These are phyloP conservation scores for Calocybe gangraenosa DNA, from an alignment of 768 basidiomycete species.

Conservation along the genomic window DNA sequence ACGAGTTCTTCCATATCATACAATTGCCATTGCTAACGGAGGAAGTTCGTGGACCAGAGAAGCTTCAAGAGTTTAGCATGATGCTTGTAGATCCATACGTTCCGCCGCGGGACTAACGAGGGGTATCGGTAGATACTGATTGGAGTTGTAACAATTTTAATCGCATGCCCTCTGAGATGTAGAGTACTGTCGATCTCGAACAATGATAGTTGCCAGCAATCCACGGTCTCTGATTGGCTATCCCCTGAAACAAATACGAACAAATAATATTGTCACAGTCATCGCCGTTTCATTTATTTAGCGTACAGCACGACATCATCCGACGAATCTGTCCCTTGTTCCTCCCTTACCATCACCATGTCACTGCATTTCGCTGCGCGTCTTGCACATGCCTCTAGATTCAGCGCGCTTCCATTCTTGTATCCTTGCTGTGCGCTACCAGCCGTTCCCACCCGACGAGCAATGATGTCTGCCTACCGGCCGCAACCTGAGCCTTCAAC, in stretches of 20 bases:
- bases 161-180: no score
- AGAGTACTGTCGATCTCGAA: no score
- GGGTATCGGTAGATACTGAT: background rate
- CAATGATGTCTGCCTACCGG: constrained; percentile 66
- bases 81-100: constrained; percentile 84
- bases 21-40: constrained; percentile 92
- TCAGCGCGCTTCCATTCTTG: constrained; percentile 26
- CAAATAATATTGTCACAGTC: constrained; percentile 17
- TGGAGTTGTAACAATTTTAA: no score
- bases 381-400: constrained; percentile 26
- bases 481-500: constrained; percentile 21
- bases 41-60: constrained; percentile 94
- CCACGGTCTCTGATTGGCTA: constrained; percentile 16
- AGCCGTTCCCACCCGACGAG: constrained; percentile 42
- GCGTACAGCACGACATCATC: no score
- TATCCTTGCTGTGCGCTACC: constrained; percentile 28
- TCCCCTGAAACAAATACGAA: background rate
- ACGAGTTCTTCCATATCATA: constrained; percentile 97
- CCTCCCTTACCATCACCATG: constrained; percentile 14
- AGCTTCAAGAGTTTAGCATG: constrained; percentile 87
- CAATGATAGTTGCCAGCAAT: constrained; percentile 10
- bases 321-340: no score
- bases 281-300: no score
- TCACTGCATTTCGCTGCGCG: constrained; percentile 25
- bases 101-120: constrained; percentile 41